These are phyloP conservation scores for Perkinsus olseni DNA, from an alignment of 169 alveolate species.

Conservation along the genomic window DNA sequence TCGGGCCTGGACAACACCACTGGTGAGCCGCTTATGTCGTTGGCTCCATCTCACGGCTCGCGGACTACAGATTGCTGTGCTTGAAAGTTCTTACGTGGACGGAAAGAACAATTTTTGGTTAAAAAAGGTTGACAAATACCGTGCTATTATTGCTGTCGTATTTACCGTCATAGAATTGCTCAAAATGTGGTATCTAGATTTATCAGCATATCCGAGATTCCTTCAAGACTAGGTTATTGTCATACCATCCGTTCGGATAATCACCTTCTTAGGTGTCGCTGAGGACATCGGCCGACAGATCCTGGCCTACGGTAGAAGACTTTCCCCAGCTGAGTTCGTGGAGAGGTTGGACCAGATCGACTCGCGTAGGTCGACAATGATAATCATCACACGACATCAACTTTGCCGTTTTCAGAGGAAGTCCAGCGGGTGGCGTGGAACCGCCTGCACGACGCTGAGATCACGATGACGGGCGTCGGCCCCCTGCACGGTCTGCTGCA, in stretches of 20 bases:
- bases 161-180: too few relatives aligned
- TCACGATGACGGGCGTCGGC: constrained; percentile 62
- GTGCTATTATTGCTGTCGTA: too few relatives aligned
- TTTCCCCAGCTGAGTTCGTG: neutral
- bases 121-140: too few relatives aligned
- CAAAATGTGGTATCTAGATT: too few relatives aligned
- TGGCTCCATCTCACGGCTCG: too few relatives aligned
- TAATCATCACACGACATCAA: neutral
- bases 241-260: too few relatives aligned
- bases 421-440: neutral
- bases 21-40: neutral
- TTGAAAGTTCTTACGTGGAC: neutral
- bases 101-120: too few relatives aligned
- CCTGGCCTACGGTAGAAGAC: neutral
- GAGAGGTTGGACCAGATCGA: neutral
- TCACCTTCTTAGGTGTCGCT: neutral
- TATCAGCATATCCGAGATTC: too few relatives aligned
- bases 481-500: constrained; percentile 63
- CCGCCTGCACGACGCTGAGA: constrained; percentile 20
- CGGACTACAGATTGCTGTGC: neutral
- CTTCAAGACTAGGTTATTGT: too few relatives aligned
- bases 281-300: neutral
- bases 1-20: neutral
- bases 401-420: neutral
- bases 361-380: neutral